Conservation (phyloP, 768 basidiomycete genomes). For the Lactifluus piperatus region DNA sequence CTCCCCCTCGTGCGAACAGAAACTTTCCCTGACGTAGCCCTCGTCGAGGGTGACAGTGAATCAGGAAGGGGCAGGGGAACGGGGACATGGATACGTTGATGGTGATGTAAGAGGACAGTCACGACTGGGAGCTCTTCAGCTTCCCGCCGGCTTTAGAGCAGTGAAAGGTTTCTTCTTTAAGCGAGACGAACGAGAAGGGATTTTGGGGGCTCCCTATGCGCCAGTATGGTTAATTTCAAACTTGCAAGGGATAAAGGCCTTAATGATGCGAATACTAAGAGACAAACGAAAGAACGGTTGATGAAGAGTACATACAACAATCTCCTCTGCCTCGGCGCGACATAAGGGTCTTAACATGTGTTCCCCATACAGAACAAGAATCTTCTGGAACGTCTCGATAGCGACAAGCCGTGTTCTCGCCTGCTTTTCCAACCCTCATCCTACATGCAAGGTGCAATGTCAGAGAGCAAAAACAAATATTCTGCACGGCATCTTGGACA, state of each 20-base stretch:
- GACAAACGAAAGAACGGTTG: neutral
- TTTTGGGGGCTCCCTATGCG: conserved; percentile 40
- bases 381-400: conserved; percentile 28
- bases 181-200: neutral
- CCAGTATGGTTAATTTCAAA: conserved; percentile 46
- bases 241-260: conserved; percentile 44
- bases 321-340: conserved; percentile 35
- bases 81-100: conserved; percentile 36
- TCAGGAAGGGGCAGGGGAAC: conserved; percentile 27
- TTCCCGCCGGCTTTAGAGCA: conserved; percentile 40
- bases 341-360: conserved; percentile 32
- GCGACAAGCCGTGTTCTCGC: conserved; percentile 24
- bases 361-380: conserved; percentile 36
- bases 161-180: neutral
- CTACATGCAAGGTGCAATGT: conserved; percentile 4
- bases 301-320: conserved; percentile 33
- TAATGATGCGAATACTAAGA: neutral
- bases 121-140: conserved; percentile 29
- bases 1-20: conserved; percentile 3
- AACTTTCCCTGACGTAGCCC: neutral
- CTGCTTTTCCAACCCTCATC: conserved; percentile 20
- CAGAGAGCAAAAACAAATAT: neutral
- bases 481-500: neutral
- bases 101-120: conserved; percentile 38
- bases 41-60: neutral